A percentile compares a stretch with the other conserved stretches of the same genome.
Conservation (phyloP, 1,139 yeast species). For the Yamadazyma membranifaciens region DNA sequence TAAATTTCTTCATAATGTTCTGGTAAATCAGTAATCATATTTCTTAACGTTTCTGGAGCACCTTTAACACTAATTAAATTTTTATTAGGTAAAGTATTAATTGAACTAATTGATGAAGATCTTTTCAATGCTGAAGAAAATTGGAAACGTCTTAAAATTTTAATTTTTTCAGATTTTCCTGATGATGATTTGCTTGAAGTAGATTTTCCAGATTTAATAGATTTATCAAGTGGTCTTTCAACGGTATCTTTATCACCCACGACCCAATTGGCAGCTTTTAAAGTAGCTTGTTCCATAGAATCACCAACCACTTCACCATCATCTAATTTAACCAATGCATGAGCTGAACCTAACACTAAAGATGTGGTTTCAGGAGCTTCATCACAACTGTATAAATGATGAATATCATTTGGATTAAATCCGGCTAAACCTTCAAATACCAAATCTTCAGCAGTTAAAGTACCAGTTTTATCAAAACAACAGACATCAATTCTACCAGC, state of each 20-base stretch:
- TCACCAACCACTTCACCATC: conserved; percentile 99
- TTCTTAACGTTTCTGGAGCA: conserved; percentile 96
- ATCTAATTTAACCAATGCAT: conserved; percentile 88
- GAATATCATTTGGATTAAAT: conserved; percentile 52
- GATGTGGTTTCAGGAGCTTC: conserved; percentile 66
- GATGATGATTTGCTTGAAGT: conserved; percentile 30
- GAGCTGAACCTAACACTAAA: conserved; percentile 88
- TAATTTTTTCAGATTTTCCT: conserved; percentile 53
- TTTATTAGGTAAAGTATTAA: conserved; percentile 49
- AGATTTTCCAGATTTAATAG: conserved; percentile 12
- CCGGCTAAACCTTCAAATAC: conserved; percentile 97
- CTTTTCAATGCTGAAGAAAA: conserved; percentile 94
- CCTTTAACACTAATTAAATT: conserved; percentile 90
- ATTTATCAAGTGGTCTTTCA: conserved; percentile 31
- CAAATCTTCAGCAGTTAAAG: conserved; percentile 94
- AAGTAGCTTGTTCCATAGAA: conserved; percentile 97
- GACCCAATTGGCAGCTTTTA: conserved; percentile 83
- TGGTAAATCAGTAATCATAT: conserved; percentile 73
- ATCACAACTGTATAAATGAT: conserved; percentile 56
- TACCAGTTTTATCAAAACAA: conserved; percentile 98
- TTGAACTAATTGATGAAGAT: conserved; percentile 82
- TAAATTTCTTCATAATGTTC: conserved; percentile 78
- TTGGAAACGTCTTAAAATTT: conserved; percentile 90
- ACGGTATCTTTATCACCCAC: conserved; percentile 74
- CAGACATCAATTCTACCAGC: conserved; percentile 99